Conservation (phyloP, 139 green algal species). For the Volvox reticuliferus region DNA sequence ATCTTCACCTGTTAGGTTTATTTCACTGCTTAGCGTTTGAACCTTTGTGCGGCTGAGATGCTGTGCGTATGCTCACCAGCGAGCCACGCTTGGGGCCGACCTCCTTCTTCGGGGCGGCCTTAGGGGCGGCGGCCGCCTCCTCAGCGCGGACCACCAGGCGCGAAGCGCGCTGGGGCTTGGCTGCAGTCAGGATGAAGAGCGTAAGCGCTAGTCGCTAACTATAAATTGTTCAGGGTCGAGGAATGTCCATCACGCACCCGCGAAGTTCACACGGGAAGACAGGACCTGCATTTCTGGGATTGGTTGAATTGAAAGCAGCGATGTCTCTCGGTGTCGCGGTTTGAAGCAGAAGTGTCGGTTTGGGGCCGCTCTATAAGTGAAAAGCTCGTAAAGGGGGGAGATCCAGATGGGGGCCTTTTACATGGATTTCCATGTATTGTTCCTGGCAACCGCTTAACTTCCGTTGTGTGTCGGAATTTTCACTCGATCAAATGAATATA, state of each 20-base stretch:
- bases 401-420: conserved; percentile 36
- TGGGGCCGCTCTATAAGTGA: not conserved
- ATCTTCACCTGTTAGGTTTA: conserved; percentile 91
- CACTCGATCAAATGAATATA: too few species aligned
- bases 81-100: conserved; percentile 90
- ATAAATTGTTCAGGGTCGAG: not conserved
- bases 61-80: conserved; percentile 55
- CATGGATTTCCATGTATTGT: not conserved
- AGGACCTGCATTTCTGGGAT: conserved; percentile 39
- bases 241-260: conserved; percentile 37
- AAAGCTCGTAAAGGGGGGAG: conserved; percentile 26
- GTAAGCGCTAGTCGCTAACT: not conserved
- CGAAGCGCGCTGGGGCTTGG: conserved; percentile 50
- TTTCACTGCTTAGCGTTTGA: not conserved
- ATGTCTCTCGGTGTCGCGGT: conserved; percentile 38
- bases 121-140: conserved; percentile 55
- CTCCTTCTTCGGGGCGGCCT: conserved; percentile 73
- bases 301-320: not conserved
- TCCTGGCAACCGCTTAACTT: not conserved
- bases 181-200: conserved; percentile 27
- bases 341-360: not conserved
- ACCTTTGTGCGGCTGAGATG: not conserved
- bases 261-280: conserved; percentile 44
- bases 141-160: conserved; percentile 63
- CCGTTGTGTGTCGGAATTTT: not conserved